Evolutionary conservation across 805 yeast species (phyloP).

Genomic region (Candida ovalis): DNA sequence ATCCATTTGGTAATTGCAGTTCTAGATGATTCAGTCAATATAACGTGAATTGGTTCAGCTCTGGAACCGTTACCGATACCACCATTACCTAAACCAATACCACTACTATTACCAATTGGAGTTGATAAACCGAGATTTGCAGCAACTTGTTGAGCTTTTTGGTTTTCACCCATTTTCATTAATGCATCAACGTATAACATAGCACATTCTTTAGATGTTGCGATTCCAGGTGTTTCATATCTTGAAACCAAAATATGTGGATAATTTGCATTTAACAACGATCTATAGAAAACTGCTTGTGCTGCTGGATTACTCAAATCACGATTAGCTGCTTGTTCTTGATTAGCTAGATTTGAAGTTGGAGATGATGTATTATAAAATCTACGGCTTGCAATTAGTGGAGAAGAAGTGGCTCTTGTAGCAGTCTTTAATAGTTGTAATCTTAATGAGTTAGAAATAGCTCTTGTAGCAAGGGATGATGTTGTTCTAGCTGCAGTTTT

Average conservation of each 20-base stretch:
- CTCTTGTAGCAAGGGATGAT: background rate
- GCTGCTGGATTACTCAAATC: slow-evolving; percentile 61
- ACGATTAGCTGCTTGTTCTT: slow-evolving; percentile 85
- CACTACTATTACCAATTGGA: slow-evolving; percentile 22
- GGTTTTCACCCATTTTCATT: slow-evolving; percentile 68
- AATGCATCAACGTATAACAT: slow-evolving; percentile 78
- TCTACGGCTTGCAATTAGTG: background rate
- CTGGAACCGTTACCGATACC: slow-evolving; percentile 49
- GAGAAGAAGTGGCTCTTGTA: background rate
- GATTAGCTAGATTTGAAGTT: slow-evolving; percentile 43
- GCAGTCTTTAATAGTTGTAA: background rate
- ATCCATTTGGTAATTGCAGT: slow-evolving; percentile 81
- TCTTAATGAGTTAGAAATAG: background rate
- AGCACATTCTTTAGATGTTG: slow-evolving; percentile 75
- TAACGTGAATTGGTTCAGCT: slow-evolving; percentile 88
- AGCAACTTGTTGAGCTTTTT: slow-evolving; percentile 70
- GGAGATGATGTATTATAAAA: slow-evolving; percentile 8
- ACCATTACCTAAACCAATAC: slow-evolving; percentile 8
- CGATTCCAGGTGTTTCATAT: slow-evolving; percentile 92
- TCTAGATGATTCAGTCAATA: slow-evolving; percentile 80
- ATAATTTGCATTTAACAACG: slow-evolving; percentile 71
- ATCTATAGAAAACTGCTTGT: slow-evolving; percentile 82
- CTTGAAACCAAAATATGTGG: slow-evolving; percentile 97
- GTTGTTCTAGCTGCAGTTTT: background rate
- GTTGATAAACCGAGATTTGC: slow-evolving; percentile 34